phyloP scores from a whole-genome alignment of 176 grass and related monocot genomes.

The bread wheat (Triticum aestivum) region IWGSC_CS_RefSeq_v2.1 NC_057808.1:231889085-231889584 shows the following conservation, averaged over 20 bases:
- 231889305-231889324: no score
- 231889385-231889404: not conserved
- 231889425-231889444: not conserved
- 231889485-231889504: not conserved
- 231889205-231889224: not conserved
- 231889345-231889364: not conserved
- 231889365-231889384: not conserved
- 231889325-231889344: not conserved
- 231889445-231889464: not conserved
- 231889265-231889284: not conserved
- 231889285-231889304: no score
- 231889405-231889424: not conserved
- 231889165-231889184: no score
- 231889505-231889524: not conserved
- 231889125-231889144: no score
- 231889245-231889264: not conserved
- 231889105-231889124: not conserved
- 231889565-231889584: not conserved
- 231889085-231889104: not conserved
- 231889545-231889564: not conserved
- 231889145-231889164: no score
- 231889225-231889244: not conserved
- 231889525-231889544: not conserved
- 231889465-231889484: slow-evolving; percentile 2
- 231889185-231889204: not conserved